Evolutionary conservation across 2,329 filamentous ascomycete genomes (phyloP).

Genomic region (Phialemoniopsis sp.): DNA sequence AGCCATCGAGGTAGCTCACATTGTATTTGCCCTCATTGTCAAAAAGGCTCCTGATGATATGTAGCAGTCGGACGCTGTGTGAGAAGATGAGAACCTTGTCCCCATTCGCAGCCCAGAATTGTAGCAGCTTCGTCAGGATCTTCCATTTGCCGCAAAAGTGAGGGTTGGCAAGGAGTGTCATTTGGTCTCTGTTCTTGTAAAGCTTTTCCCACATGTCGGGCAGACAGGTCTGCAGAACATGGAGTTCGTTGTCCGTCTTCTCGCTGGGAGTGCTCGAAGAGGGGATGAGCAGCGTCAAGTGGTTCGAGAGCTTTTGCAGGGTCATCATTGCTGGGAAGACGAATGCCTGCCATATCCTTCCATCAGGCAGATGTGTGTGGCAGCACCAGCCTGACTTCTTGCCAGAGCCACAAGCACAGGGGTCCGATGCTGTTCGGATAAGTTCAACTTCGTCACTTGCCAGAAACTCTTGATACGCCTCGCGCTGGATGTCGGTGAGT

Average conservation of each 20-base stretch:
- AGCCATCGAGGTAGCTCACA: constrained; percentile 85
- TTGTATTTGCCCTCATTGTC: constrained; percentile 86
- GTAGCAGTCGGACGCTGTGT: constrained; percentile 80
- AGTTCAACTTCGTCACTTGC: constrained; percentile 64
- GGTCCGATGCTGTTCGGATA: constrained; percentile 63
- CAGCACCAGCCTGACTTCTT: constrained; percentile 83
- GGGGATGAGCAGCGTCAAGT: constrained; percentile 85
- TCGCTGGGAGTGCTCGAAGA: constrained; percentile 56
- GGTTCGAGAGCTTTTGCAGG: constrained; percentile 86
- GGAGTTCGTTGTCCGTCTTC: constrained; percentile 74
- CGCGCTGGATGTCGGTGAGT: constrained; percentile 73
- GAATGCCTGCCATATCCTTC: constrained; percentile 65
- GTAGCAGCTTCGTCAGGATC: constrained; percentile 78
- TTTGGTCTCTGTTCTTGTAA: constrained; percentile 71
- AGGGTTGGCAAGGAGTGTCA: constrained; percentile 77
- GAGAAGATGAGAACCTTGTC: constrained; percentile 97
- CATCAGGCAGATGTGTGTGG: constrained; percentile 52
- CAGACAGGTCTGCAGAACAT: constrained; percentile 68
- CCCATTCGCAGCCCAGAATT: constrained; percentile 83
- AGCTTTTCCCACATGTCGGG: constrained; percentile 72
- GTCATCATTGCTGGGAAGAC: constrained; percentile 83
- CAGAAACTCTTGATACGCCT: constrained; percentile 82
- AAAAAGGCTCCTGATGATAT: constrained; percentile 82
- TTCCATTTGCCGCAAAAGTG: constrained; percentile 98
- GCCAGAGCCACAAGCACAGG: constrained; percentile 65